A percentile compares a stretch with the other conserved stretches of the same genome.
phyloP scores from a whole-genome alignment of 768 basidiomycete genomes.

The Panaeolus cyanescens region DNA sequence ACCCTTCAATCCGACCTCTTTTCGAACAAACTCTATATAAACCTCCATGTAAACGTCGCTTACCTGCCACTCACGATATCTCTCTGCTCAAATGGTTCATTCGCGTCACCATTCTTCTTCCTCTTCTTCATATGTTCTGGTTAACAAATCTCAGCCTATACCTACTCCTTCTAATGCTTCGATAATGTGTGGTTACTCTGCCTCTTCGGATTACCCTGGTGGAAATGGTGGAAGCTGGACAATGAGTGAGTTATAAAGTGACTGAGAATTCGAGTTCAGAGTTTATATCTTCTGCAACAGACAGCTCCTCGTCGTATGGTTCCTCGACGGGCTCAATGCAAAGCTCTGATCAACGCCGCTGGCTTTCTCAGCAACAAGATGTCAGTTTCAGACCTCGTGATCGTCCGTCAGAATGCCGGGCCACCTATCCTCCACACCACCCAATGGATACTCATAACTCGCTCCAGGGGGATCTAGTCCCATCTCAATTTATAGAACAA shows the following conservation, averaged over 20 bases:
- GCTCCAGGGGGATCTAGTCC: conserved; percentile 6
- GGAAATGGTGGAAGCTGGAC: conserved; percentile 19
- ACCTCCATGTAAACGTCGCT: conserved; percentile 14
- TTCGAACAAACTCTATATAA: conserved; percentile 23
- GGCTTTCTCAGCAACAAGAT: conserved; percentile 14
- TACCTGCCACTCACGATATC: conserved; percentile 14
- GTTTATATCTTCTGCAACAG: neutral
- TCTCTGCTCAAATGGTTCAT: conserved; percentile 20
- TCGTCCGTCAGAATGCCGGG: conserved; percentile 15
- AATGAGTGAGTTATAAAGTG: conserved; percentile 16
- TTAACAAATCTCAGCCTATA: conserved; percentile 12
- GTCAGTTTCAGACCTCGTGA: conserved; percentile 15
- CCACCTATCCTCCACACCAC: conserved; percentile 4
- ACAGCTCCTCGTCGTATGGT: conserved; percentile 1
- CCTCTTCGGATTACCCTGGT: conserved; percentile 14
- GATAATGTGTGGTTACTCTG: conserved; percentile 17
- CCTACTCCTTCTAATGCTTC: conserved; percentile 5
- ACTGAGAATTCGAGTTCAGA: neutral
- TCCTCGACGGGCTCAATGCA: neutral
- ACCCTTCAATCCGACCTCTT: conserved; percentile 15
- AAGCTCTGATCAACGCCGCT: conserved; percentile 7
- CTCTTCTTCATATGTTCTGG: conserved; percentile 11
- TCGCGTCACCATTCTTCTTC: conserved; percentile 17
- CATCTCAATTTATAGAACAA: conserved; percentile 9
- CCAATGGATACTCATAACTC: neutral